These are phyloP conservation scores for Cystobasidium sp. DNA, from an alignment of 1,284 basidiomycete genomes.

Conservation along the genomic window DNA sequence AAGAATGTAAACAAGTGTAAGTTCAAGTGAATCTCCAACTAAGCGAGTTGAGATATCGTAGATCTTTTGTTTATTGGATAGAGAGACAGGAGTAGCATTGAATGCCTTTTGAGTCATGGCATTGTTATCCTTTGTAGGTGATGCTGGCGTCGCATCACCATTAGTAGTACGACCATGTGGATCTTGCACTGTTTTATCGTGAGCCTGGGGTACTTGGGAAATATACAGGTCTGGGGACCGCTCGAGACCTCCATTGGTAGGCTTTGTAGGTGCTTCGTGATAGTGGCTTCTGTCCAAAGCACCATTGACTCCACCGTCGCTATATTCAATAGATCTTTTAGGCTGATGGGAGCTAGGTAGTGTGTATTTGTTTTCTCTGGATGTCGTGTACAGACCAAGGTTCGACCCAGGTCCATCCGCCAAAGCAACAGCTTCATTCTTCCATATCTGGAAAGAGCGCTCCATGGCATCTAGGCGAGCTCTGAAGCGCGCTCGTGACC, in stretches of 20 bases:
- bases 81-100: conserved; percentile 45
- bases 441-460: conserved; percentile 31
- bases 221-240: conserved; percentile 3
- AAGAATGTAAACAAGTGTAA: conserved; percentile 53
- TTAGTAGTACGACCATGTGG: background rate
- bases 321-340: no score
- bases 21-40: conserved; percentile 49
- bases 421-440: conserved; percentile 34
- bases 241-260: background rate
- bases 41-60: conserved; percentile 51
- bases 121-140: conserved; percentile 35
- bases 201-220: background rate
- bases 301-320: conserved; percentile 16
- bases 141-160: conserved; percentile 6
- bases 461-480: conserved; percentile 40
- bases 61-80: conserved; percentile 49
- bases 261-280: background rate
- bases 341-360: no score
- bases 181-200: background rate
- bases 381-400: background rate
- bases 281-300: background rate
- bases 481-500: conserved; percentile 44
- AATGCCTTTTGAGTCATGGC: conserved; percentile 46
- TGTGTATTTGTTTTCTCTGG: background rate
- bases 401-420: conserved; percentile 46